phyloP scores from a whole-genome alignment of 768 basidiomycete species.

The Pisolithus microcarpus region DNA sequence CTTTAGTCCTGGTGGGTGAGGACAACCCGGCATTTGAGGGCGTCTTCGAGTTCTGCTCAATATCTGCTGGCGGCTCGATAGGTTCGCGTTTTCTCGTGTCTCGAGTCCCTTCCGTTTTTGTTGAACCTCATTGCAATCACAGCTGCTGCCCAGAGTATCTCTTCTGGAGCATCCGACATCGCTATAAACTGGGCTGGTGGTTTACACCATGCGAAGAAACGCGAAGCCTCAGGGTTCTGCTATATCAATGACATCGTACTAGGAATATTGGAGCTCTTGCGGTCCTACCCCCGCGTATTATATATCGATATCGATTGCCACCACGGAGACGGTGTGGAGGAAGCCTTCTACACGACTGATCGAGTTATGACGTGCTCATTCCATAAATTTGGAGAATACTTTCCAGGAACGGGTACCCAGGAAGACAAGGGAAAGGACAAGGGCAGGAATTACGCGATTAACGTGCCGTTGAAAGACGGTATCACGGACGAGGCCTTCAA shows the following conservation, averaged over 20 bases:
- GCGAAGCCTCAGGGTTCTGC: slow-evolving; percentile 97
- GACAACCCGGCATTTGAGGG: slow-evolving; percentile 98
- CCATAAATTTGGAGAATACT: slow-evolving; percentile 88
- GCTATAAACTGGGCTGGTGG: slow-evolving; percentile 98
- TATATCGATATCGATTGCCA: slow-evolving; percentile 99
- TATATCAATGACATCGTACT: slow-evolving; percentile 99
- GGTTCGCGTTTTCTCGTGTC: slow-evolving; percentile 38
- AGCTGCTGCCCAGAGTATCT: slow-evolving; percentile 79
- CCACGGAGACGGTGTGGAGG: slow-evolving; percentile 98
- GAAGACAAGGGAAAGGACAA: slow-evolving; percentile 78
- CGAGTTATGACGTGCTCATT: slow-evolving; percentile 96
- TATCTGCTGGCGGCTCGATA: slow-evolving; percentile 93
- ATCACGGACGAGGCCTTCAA: slow-evolving; percentile 84
- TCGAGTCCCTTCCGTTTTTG: background rate
- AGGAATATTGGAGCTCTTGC: slow-evolving; percentile 86
- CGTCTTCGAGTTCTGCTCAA: slow-evolving; percentile 93
- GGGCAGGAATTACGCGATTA: slow-evolving; percentile 84
- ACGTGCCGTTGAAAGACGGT: slow-evolving; percentile 91
- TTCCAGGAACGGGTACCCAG: slow-evolving; percentile 75
- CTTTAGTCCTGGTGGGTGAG: slow-evolving; percentile 61
- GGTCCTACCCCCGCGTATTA: slow-evolving; percentile 77
- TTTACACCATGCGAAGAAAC: slow-evolving; percentile 98
- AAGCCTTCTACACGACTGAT: slow-evolving; percentile 96
- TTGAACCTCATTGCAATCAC: background rate
- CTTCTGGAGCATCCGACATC: slow-evolving; percentile 71